phyloP scores from a whole-genome alignment of 306 rosid species.

The Albizia julibrissin region DNA sequence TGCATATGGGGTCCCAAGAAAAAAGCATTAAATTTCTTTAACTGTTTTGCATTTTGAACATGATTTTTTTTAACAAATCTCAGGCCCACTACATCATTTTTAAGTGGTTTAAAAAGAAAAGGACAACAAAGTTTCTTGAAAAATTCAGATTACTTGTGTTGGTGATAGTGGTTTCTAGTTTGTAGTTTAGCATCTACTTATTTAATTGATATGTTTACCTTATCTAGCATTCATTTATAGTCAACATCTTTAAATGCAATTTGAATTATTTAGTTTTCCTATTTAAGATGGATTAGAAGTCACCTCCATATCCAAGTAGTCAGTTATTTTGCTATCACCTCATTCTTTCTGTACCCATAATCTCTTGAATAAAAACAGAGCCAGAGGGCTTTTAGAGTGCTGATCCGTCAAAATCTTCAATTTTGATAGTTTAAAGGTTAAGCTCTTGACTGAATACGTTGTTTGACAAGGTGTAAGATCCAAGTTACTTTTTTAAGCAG shows the following conservation, averaged over 20 bases:
- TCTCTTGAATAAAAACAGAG: background rate
- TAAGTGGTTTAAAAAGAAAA: background rate
- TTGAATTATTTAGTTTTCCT: background rate
- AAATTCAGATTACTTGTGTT: background rate
- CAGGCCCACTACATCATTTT: background rate
- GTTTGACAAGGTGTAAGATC: slow-evolving; percentile 8
- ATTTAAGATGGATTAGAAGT: background rate
- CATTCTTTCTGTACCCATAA: background rate
- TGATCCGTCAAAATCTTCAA: background rate
- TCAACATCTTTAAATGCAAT: background rate
- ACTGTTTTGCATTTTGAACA: background rate
- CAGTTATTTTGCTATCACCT: background rate
- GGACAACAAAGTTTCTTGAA: background rate
- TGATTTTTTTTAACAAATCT: slow-evolving; percentile 6
- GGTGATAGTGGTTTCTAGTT: background rate
- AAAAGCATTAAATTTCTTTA: slow-evolving; percentile 22
- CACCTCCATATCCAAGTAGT: background rate
- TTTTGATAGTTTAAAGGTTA: background rate
- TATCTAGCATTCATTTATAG: background rate
- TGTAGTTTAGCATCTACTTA: background rate
- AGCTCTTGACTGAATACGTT: background rate
- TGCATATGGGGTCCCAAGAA: slow-evolving; percentile 41
- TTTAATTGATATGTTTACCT: background rate
- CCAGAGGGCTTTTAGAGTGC: background rate
- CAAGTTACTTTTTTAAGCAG: background rate